Percentiles rank a stretch among this genome's conserved stretches.
Evolutionary conservation across 371 early-diverging fungal species (phyloP).

Genomic region (Circinella umbellata): DNA sequence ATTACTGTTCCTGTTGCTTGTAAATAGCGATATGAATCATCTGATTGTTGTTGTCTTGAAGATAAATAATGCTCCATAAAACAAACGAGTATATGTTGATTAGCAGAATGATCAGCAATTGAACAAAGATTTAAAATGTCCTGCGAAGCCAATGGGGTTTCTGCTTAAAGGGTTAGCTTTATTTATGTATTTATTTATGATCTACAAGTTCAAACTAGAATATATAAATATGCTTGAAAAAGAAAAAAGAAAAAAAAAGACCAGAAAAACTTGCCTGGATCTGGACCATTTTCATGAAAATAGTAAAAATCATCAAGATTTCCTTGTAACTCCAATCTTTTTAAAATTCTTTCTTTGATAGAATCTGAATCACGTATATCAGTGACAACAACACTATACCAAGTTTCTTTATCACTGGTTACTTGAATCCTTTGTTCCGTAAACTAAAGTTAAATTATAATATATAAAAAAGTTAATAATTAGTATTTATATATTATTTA

Average conservation of each 20-base stretch:
- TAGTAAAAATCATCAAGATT: conserved; percentile 52
- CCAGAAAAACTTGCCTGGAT: conserved; percentile 44
- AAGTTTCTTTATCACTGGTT: conserved; percentile 60
- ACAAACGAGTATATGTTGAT: conserved; percentile 44
- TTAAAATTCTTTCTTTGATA: conserved; percentile 54
- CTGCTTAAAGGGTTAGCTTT: conserved; percentile 15
- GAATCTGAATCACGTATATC: conserved; percentile 53
- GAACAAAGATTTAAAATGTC: conserved; percentile 44
- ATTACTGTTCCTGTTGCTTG: not conserved
- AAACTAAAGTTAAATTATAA: not conserved
- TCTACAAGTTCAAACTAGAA: too few species aligned
- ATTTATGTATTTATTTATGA: not conserved
- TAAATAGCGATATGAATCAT: conserved; percentile 10
- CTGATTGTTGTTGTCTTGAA: not conserved
- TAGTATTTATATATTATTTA: too few species aligned
- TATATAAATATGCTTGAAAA: too few species aligned
- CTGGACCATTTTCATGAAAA: conserved; percentile 57
- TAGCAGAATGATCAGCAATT: conserved; percentile 46
- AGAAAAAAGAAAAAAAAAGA: too few species aligned
- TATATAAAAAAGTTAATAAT: not conserved
- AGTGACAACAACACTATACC: conserved; percentile 58
- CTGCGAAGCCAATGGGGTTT: conserved; percentile 37
- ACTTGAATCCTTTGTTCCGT: conserved; percentile 56
- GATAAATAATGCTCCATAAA: conserved; percentile 7
- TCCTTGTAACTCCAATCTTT: conserved; percentile 47